Evolutionary conservation across 2,329 filamentous ascomycete genomes (phyloP), one percentile per base, ranked within the genome.

Genomic region (Ilyonectria mors-panacis): DNA sequence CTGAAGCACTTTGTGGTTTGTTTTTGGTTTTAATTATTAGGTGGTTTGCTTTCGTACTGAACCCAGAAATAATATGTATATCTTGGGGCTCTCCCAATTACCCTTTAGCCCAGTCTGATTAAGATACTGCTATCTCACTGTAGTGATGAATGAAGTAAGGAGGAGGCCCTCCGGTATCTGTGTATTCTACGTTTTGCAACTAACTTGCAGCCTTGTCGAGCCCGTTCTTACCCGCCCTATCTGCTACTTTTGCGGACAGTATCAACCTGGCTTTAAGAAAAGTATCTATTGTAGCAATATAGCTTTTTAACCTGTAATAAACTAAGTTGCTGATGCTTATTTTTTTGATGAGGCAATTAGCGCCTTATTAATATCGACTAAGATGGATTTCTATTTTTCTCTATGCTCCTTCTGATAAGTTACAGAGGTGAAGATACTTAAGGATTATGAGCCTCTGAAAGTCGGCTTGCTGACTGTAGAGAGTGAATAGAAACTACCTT

Each of bases 321-420:
- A 53, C n/a, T 73, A 76, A 47, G 50, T 67, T 6, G 51, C 70
- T 55, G 69, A 70, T 51, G 63, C 68, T 28, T 74, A 72, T 4
- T 76, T 76, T 30, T 76, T 76, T 28, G 74, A 76, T 17, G 74
- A 76, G 57, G 74, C 74, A 51, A 73, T 76, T 13, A 72, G 63
- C 4, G 45, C 67, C 23, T 73, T 71, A 6, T 65, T 71, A 42
- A 55, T 69, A 19, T 64, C 71, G 9, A 67, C 71, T 12, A 68
- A 75, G 26, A 59, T 69, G 28, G 56, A 62, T 19, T 71, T 73
- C 6, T 59, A 67, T 19, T 59, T 73, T 55, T 69, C 63, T 57
- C 59, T 59, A 37, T 68, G 58, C 13, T 47, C 66, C 33, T 39
- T 19, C 17, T 69, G 69, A 23, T 67, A 67, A 26, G 61, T 55